Evolutionary conservation across 192 early-diverging fungal species (phyloP), one percentile per base, ranked within the genome.

Genomic region (Coemansia sp.): DNA sequence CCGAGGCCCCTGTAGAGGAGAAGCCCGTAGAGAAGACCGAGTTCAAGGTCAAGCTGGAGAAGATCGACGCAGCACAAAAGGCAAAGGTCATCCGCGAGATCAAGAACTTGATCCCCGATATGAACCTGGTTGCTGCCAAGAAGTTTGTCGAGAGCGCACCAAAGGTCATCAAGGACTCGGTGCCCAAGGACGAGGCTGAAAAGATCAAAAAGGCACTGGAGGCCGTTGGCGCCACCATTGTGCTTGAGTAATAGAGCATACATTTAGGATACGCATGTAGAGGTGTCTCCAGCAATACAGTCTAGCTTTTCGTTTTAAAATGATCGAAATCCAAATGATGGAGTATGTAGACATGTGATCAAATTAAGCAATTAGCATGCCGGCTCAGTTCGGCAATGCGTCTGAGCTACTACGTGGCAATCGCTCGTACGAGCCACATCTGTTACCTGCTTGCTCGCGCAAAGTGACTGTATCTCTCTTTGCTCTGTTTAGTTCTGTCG

Each of bases 61-160:
- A 94, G 89, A 91, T 96, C 64, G 94, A 97, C 70, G 90, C 95
- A 24, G 89, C 91, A 24, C 82, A 92, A 63, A 99, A 99, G 84
- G 95, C 97, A 68, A 99, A 99, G 87, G 88, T 99, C 52, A 99
- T 99, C 70, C 90, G 93, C 78, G 97, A 99, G 84, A 94, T 99
- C 68, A 98, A 98, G 88, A 91, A 87, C 75, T 74, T 99, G 65
- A 77, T 95, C 6, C 94, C 95, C 20, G 94, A 94, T 60, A 91
- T 94, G 66, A 98, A 94, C 86, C 82, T 99, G 82, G 94, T 99
- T 20, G 97, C 96, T 73, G 97, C 97, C 73, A 99, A 99, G 88
- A 99, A 99, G 87, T 98, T 99, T 84, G 95, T 98, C 30, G 97
- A 99, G 84, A 86, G 92, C 67, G 94, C 88, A 65, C 97, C 97